A percentile compares a stretch with the other conserved stretches of the same genome.
These are phyloP conservation scores for Phyllostachys edulis DNA, from an alignment of 176 grass and related monocot genomes.

Conservation along the genomic window DNA sequence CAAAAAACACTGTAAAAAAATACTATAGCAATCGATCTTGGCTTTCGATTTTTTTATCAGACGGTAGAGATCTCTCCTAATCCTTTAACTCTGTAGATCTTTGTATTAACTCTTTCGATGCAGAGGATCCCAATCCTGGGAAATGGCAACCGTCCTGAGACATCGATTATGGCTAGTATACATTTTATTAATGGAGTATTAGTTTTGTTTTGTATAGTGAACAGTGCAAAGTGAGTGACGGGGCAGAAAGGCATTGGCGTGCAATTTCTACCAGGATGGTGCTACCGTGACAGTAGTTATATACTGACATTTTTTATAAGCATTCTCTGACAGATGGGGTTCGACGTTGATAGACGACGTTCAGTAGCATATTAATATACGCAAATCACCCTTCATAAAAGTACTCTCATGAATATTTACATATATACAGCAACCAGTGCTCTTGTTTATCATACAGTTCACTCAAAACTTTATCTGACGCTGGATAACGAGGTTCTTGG, in stretches of 20 bases:
- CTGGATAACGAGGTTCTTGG: background rate
- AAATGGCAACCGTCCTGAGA: background rate
- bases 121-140: background rate
- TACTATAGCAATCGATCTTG: too few species aligned
- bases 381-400: background rate
- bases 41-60: too few species aligned
- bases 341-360: background rate
- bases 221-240: constrained; percentile 4
- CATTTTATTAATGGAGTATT: background rate
- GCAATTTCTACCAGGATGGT: background rate
- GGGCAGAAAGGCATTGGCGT: background rate
- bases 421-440: background rate
- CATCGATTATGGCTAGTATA: background rate
- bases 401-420: background rate
- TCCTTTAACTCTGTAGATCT: too few species aligned
- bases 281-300: background rate
- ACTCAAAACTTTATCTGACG: background rate
- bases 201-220: background rate
- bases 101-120: too few species aligned
- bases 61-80: too few species aligned
- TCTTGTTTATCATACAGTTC: background rate
- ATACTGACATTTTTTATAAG: background rate
- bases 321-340: background rate
- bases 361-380: background rate
- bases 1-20: too few species aligned